These are phyloP conservation scores for Pleurotus salmoneostramineus DNA, from an alignment of 768 basidiomycete genomes.

Conservation along the genomic window DNA sequence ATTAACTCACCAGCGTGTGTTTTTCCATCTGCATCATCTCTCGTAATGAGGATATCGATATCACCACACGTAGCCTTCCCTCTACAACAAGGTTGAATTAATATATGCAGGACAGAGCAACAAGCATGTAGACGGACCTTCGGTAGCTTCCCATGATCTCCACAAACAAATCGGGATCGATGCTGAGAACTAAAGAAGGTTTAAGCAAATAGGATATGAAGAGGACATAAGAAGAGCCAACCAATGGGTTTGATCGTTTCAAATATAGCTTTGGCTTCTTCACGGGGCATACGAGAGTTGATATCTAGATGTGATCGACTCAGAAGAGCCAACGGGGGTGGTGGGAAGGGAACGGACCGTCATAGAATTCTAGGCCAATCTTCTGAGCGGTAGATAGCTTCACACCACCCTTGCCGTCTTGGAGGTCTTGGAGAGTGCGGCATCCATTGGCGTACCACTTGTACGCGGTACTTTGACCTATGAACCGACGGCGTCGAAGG, in stretches of 20 bases:
- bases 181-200: constrained; percentile 46
- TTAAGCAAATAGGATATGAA: neutral
- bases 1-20: constrained; percentile 63
- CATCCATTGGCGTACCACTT: constrained; percentile 77
- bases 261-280: constrained; percentile 73
- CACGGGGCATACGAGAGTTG: constrained; percentile 79
- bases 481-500: neutral
- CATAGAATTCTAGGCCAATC: constrained; percentile 67
- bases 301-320: constrained; percentile 50
- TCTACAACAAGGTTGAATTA: constrained; percentile 30
- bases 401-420: constrained; percentile 54
- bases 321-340: neutral
- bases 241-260: constrained; percentile 70
- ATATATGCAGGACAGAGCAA: neutral
- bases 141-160: constrained; percentile 93
- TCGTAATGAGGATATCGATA: constrained; percentile 86
- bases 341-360: constrained; percentile 39
- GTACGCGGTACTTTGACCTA: constrained; percentile 63
- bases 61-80: constrained; percentile 85
- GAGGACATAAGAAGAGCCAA: constrained; percentile 21
- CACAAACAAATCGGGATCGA: constrained; percentile 70
- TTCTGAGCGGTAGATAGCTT: constrained; percentile 55
- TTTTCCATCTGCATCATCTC: constrained; percentile 64
- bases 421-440: constrained; percentile 73
- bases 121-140: constrained; percentile 35